phyloP scores from a whole-genome alignment of 768 basidiomycete genomes.

The Cubamyces lactineus region DNA sequence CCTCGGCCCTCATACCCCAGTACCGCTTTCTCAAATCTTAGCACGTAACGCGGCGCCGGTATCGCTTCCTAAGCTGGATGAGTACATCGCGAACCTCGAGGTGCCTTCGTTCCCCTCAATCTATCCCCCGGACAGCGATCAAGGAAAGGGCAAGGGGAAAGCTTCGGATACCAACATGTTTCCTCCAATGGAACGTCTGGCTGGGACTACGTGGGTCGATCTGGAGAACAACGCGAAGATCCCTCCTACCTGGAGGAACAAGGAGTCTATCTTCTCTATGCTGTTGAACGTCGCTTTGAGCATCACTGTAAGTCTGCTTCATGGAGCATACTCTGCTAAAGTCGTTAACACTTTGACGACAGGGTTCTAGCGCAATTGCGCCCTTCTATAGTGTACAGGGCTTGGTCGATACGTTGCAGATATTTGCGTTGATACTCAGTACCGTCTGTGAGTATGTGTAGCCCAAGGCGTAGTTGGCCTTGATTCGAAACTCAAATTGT shows the following conservation, averaged over 20 bases:
- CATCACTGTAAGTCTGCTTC: slow-evolving; percentile 48
- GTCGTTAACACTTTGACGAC: neutral
- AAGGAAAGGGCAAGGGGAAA: slow-evolving; percentile 26
- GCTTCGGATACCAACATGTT: slow-evolving; percentile 49
- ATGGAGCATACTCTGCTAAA: neutral
- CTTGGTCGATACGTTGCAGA: slow-evolving; percentile 66
- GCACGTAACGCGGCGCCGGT: slow-evolving; percentile 60
- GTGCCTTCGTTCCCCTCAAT: slow-evolving; percentile 44
- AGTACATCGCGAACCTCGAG: slow-evolving; percentile 52
- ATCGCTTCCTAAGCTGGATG: slow-evolving; percentile 64
- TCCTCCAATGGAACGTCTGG: slow-evolving; percentile 61
- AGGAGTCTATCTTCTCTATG: slow-evolving; percentile 52
- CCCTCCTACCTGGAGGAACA: slow-evolving; percentile 57
- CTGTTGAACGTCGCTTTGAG: slow-evolving; percentile 54
- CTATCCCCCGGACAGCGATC: neutral
- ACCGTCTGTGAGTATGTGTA: slow-evolving; percentile 54
- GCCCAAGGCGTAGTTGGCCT: too few species aligned
- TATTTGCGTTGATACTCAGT: slow-evolving; percentile 70
- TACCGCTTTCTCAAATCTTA: slow-evolving; percentile 62
- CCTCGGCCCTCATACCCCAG: slow-evolving; percentile 42
- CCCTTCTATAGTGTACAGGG: slow-evolving; percentile 74
- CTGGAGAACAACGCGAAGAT: slow-evolving; percentile 57
- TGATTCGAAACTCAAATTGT: neutral
- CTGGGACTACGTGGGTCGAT: slow-evolving; percentile 57
- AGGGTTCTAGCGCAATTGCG: slow-evolving; percentile 74